These are phyloP conservation scores for Lentinula sp. DNA, from an alignment of 768 basidiomycete genomes.

Conservation along the genomic window DNA sequence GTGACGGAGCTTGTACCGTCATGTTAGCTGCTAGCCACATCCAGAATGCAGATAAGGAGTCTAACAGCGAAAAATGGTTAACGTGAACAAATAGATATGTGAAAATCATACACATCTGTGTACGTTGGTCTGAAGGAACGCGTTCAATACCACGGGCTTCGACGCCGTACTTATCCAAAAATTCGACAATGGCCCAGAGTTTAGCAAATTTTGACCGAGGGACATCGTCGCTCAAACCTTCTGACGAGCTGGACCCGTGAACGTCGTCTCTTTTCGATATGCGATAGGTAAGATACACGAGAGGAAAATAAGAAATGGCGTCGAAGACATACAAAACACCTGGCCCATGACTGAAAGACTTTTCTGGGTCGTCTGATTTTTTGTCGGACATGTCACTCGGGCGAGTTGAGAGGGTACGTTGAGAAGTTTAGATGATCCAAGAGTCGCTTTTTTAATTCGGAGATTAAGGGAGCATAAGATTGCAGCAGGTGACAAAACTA, in stretches of 20 bases:
- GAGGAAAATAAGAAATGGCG: too few relatives aligned
- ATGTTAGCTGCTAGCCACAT: slow-evolving; percentile 4
- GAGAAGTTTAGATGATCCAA: neutral
- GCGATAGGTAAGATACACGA: neutral
- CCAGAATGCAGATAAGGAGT: neutral
- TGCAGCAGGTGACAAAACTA: neutral
- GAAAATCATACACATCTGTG: neutral
- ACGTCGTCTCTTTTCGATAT: neutral
- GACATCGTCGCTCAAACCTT: neutral
- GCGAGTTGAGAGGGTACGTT: neutral
- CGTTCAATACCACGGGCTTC: neutral
- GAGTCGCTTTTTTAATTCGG: neutral
- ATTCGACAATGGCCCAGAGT: neutral
- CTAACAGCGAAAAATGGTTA: neutral
- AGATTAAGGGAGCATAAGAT: neutral
- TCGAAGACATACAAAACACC: neutral
- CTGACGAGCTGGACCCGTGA: neutral
- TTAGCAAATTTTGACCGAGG: neutral
- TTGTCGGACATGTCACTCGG: neutral
- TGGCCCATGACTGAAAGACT: neutral
- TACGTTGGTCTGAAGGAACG: neutral
- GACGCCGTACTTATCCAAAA: neutral
- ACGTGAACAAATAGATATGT: neutral
- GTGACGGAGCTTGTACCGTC: neutral
- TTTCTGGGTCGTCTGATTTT: neutral